These are phyloP conservation scores for Wickerhamiella occidentalis DNA, from an alignment of 805 yeast species.

Conservation along the genomic window DNA sequence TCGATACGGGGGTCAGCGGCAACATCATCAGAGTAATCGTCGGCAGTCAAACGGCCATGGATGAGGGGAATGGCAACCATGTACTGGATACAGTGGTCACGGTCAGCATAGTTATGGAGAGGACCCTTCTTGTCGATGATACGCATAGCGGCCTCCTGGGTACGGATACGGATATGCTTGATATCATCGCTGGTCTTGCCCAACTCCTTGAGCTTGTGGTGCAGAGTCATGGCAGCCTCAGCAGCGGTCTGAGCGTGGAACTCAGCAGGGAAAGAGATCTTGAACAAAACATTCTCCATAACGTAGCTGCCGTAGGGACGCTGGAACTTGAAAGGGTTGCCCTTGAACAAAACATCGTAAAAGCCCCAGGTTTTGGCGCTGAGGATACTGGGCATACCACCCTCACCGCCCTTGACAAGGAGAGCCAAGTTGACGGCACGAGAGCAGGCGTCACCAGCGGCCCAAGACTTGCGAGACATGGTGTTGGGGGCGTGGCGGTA, in stretches of 20 bases:
- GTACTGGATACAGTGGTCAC: constrained; percentile 55
- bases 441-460: constrained; percentile 52
- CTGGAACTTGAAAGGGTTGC: constrained; percentile 42
- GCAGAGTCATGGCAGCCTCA: constrained; percentile 42
- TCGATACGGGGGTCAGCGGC: constrained; percentile 45
- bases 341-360: constrained; percentile 47
- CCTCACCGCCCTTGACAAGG: constrained; percentile 40
- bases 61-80: constrained; percentile 49
- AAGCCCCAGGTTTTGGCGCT: constrained; percentile 53
- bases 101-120: constrained; percentile 48
- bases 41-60: constrained; percentile 45
- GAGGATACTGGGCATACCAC: constrained; percentile 46
- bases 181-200: constrained; percentile 41
- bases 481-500: constrained; percentile 56
- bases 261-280: constrained; percentile 54
- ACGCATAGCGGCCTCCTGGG: constrained; percentile 50
- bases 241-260: constrained; percentile 57
- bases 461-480: constrained; percentile 53
- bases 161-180: constrained; percentile 37
- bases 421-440: constrained; percentile 47
- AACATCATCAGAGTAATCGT: constrained; percentile 41
- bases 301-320: constrained; percentile 44
- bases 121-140: constrained; percentile 52
- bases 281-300: constrained; percentile 50
- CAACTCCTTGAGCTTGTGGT: constrained; percentile 28